These are phyloP conservation scores for Populus hybrid DNA, from an alignment of 441 rosid species.

Conservation along the genomic window DNA sequence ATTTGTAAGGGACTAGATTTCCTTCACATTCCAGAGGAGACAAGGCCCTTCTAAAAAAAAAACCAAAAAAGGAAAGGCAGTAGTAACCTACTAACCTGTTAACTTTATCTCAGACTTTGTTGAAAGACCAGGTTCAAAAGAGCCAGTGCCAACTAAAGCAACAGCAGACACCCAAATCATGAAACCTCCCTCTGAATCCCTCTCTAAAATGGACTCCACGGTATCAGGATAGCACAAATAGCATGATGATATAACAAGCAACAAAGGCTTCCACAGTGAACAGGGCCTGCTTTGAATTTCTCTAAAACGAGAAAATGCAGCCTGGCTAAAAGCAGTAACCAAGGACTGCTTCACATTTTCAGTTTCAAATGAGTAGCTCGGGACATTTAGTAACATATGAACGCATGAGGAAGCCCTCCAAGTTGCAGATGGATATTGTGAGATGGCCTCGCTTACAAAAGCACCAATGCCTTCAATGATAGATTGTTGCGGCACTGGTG, in stretches of 20 bases:
- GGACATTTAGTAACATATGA: conserved; percentile 65
- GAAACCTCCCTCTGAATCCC: conserved; percentile 55
- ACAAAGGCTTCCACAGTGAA: conserved; percentile 68
- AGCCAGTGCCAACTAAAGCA: conserved; percentile 39
- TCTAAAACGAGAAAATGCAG: conserved; percentile 70
- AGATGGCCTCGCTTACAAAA: conserved; percentile 66
- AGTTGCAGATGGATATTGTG: conserved; percentile 74
- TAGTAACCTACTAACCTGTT: conserved; percentile 39
- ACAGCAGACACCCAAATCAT: conserved; percentile 65
- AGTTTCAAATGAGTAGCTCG: conserved; percentile 50
- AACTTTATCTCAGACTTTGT: conserved; percentile 60
- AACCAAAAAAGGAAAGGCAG: background rate
- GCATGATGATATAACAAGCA: conserved; percentile 81
- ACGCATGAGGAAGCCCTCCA: conserved; percentile 78
- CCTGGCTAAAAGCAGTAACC: conserved; percentile 44
- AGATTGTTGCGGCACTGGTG: conserved; percentile 61
- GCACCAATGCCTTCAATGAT: conserved; percentile 70
- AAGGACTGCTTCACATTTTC: conserved; percentile 55
- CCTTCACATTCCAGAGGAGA: background rate
- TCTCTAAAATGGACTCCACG: conserved; percentile 55
- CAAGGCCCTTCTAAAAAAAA: background rate
- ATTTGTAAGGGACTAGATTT: background rate
- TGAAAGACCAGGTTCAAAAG: conserved; percentile 42
- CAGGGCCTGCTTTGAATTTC: conserved; percentile 56
- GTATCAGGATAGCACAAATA: conserved; percentile 53